Conservation (phyloP, 371 early-diverging fungal genomes). For the Mortierella sp. region DNA sequence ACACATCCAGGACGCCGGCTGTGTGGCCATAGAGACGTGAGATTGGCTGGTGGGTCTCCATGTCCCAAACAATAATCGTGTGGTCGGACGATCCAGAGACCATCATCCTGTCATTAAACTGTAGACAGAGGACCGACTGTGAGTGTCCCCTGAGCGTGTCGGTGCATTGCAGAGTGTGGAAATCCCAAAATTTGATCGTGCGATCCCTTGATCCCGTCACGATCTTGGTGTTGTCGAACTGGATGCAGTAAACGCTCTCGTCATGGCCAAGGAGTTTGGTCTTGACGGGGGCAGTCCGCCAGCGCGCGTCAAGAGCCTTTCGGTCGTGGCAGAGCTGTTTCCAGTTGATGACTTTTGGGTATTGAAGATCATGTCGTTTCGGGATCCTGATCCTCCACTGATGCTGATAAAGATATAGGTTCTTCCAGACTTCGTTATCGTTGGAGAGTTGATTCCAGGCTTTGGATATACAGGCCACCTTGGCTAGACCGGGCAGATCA, state of each 20-base stretch:
- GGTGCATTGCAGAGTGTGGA: conserved; percentile 70
- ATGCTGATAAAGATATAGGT: conserved; percentile 56
- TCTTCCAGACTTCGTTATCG: conserved; percentile 68
- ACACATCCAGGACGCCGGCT: conserved; percentile 82
- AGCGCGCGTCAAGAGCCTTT: conserved; percentile 60
- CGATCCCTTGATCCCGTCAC: conserved; percentile 96
- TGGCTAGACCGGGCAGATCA: conserved; percentile 59
- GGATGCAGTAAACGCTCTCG: conserved; percentile 95
- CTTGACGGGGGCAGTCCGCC: conserved; percentile 57
- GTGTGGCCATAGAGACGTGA: conserved; percentile 76
- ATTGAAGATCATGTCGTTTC: neutral
- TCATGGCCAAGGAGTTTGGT: conserved; percentile 79
- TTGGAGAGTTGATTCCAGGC: conserved; percentile 64
- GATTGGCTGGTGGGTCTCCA: conserved; percentile 60
- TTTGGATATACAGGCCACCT: conserved; percentile 59
- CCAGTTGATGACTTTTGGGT: conserved; percentile 55
- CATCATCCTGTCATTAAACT: conserved; percentile 81
- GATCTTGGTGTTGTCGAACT: conserved; percentile 83
- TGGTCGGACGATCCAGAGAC: conserved; percentile 94
- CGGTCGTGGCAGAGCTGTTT: conserved; percentile 65
- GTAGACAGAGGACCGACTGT: conserved; percentile 91
- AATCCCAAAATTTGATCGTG: conserved; percentile 84
- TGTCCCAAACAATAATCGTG: conserved; percentile 91
- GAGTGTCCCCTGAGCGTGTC: conserved; percentile 87
- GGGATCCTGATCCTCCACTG: conserved; percentile 57